A percentile compares a stretch with the other conserved stretches of the same genome.
Evolutionary conservation across 345 rosid genomes (phyloP).

Genomic region (Citrus sp.): DNA sequence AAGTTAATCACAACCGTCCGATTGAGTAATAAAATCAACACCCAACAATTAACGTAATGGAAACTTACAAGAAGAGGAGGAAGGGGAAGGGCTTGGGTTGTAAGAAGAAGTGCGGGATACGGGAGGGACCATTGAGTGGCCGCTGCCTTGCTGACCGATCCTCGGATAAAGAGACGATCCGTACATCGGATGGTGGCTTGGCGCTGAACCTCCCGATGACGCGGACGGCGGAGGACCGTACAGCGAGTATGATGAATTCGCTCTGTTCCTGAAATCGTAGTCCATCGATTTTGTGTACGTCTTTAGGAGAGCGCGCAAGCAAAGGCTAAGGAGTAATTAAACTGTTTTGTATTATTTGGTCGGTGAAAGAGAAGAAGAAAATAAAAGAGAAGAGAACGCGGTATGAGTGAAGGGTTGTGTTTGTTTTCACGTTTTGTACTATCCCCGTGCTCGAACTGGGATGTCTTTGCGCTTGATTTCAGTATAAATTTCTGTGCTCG

Average conservation of each 20-base stretch:
- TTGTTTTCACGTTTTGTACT: neutral
- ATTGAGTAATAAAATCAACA: neutral
- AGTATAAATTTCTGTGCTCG: too few relatives aligned
- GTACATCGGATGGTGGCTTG: conserved; percentile 45
- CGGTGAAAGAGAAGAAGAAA: neutral
- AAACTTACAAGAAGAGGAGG: conserved; percentile 48
- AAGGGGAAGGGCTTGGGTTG: conserved; percentile 36
- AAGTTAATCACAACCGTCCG: neutral
- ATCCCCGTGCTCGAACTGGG: neutral
- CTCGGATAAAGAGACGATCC: conserved; percentile 61
- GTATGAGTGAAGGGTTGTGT: neutral
- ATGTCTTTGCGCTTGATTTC: neutral
- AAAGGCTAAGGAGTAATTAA: too few relatives aligned
- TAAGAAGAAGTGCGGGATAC: conserved; percentile 41
- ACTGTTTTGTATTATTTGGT: too few relatives aligned
- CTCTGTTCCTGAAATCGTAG: conserved; percentile 53
- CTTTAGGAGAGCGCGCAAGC: neutral
- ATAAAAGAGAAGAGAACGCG: neutral
- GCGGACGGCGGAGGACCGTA: conserved; percentile 32
- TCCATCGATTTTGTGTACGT: conserved; percentile 23
- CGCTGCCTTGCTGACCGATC: conserved; percentile 46
- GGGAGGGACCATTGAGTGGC: conserved; percentile 33
- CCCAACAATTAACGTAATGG: neutral
- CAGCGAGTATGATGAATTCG: conserved; percentile 41
- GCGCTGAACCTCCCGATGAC: conserved; percentile 25